A percentile compares a stretch with the other conserved stretches of the same genome.
phyloP scores from a whole-genome alignment of 306 rosid species.

The Rubus parviflorus region DNA sequence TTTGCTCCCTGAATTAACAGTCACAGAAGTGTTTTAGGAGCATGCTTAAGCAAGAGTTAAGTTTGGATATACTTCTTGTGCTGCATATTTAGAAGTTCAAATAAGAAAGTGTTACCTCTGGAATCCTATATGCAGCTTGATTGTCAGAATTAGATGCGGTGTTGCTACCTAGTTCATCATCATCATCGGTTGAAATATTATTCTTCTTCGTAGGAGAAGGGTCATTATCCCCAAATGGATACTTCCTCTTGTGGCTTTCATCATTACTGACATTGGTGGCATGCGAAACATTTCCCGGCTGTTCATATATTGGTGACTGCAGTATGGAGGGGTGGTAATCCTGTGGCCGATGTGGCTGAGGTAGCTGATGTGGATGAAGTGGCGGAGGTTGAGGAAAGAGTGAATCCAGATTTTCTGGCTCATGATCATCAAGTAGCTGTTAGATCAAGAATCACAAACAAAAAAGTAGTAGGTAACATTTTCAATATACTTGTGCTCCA shows the following conservation, averaged over 20 bases:
- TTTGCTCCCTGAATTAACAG: constrained; percentile 26
- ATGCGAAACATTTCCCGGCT: not conserved
- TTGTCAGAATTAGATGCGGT: not conserved
- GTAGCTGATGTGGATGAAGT: not conserved
- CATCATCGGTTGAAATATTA: not conserved
- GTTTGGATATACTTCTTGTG: constrained; percentile 3
- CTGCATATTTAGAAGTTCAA: not conserved
- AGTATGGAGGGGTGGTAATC: not conserved
- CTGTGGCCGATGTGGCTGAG: not conserved
- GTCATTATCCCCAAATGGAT: not conserved
- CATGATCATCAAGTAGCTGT: constrained; percentile 8
- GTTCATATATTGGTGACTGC: not conserved
- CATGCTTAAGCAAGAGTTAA: constrained; percentile 7
- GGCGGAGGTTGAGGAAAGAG: not conserved
- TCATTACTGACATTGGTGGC: not conserved
- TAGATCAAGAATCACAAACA: constrained; percentile 16
- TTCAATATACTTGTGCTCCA: not conserved
- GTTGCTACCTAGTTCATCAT: not conserved
- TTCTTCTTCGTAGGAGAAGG: not conserved
- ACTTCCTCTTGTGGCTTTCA: not conserved
- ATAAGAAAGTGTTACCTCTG: constrained; percentile 29
- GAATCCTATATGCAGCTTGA: not conserved
- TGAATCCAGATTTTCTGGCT: not conserved
- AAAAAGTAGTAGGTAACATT: constrained; percentile 7
- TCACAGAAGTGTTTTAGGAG: not conserved